Conservation (phyloP, 306 rosid genomes). For the Begonia fuchsioides region DNA sequence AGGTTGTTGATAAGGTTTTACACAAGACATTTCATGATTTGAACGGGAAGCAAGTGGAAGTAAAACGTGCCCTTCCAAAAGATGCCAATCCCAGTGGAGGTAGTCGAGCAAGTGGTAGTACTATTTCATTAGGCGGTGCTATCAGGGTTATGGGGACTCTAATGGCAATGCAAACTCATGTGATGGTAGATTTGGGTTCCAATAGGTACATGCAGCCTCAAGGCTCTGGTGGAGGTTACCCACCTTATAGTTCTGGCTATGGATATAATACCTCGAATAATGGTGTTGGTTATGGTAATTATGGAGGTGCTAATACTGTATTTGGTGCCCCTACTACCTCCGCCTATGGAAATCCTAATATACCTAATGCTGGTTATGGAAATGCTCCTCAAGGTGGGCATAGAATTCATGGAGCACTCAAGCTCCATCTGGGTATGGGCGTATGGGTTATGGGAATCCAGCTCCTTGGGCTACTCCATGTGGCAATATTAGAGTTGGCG, state of each 20-base stretch:
- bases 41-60: slow-evolving; percentile 96
- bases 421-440: slow-evolving; percentile 79
- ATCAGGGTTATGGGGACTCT: slow-evolving; percentile 77
- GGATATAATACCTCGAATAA: slow-evolving; percentile 87
- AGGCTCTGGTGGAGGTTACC: slow-evolving; percentile 66
- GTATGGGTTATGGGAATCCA: slow-evolving; percentile 84
- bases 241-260: slow-evolving; percentile 85
- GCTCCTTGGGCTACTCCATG: slow-evolving; percentile 73
- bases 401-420: slow-evolving; percentile 82
- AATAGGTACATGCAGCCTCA: slow-evolving; percentile 82
- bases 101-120: slow-evolving; percentile 50
- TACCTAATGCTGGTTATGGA: slow-evolving; percentile 67
- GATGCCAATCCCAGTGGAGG: slow-evolving; percentile 93
- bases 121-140: slow-evolving; percentile 34
- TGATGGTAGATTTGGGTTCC: slow-evolving; percentile 82
- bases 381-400: slow-evolving; percentile 81
- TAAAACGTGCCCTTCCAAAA: slow-evolving; percentile 98
- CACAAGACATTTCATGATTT: slow-evolving; percentile 92
- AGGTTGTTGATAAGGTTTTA: slow-evolving; percentile 92
- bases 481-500: slow-evolving; percentile 55
- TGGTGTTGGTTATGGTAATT: slow-evolving; percentile 74
- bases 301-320: slow-evolving; percentile 64
- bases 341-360: slow-evolving; percentile 81
- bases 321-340: slow-evolving; percentile 82
- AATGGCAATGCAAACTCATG: slow-evolving; percentile 74